These are phyloP conservation scores for Lentinula raphanica DNA, from an alignment of 768 basidiomycete species.

Conservation along the genomic window DNA sequence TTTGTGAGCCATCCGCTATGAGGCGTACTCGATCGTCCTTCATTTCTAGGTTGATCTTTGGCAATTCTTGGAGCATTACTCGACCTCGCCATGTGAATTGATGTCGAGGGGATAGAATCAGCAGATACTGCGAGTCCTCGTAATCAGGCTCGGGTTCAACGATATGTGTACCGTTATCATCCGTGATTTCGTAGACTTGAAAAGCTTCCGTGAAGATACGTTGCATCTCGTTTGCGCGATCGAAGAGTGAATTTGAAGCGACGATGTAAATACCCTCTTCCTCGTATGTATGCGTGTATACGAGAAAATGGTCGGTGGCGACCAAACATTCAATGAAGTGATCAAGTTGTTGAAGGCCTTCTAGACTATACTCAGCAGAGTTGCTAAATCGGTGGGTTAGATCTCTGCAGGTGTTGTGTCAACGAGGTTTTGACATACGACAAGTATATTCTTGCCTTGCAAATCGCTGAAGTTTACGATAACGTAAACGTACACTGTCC, in stretches of 20 bases:
- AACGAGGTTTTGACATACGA: neutral
- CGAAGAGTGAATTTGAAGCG: slow-evolving; percentile 70
- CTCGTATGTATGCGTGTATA: slow-evolving; percentile 84
- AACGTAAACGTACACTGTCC: slow-evolving; percentile 86
- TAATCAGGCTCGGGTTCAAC: slow-evolving; percentile 31
- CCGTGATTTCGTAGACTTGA: slow-evolving; percentile 60
- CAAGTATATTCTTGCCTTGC: slow-evolving; percentile 55
- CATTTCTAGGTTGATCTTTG: slow-evolving; percentile 73
- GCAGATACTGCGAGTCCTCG: slow-evolving; percentile 68
- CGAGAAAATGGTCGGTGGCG: slow-evolving; percentile 85
- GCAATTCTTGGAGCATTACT: slow-evolving; percentile 72
- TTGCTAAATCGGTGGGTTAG: slow-evolving; percentile 87
- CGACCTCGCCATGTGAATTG: slow-evolving; percentile 91
- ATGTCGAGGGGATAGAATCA: slow-evolving; percentile 79
- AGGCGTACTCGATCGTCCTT: slow-evolving; percentile 88
- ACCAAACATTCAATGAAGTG: slow-evolving; percentile 76
- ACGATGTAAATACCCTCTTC: slow-evolving; percentile 91
- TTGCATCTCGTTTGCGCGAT: slow-evolving; percentile 70
- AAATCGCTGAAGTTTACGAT: slow-evolving; percentile 92
- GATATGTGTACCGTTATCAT: slow-evolving; percentile 47
- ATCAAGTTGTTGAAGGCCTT: slow-evolving; percentile 72
- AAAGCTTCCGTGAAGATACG: slow-evolving; percentile 84
- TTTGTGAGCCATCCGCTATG: slow-evolving; percentile 83
- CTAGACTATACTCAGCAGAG: slow-evolving; percentile 85
- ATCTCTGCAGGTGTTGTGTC: slow-evolving; percentile 33